A percentile compares a stretch with the other conserved stretches of the same genome.
Evolutionary conservation across 805 yeast genomes (phyloP).

Genomic region (Isabelozyma gotoi): DNA sequence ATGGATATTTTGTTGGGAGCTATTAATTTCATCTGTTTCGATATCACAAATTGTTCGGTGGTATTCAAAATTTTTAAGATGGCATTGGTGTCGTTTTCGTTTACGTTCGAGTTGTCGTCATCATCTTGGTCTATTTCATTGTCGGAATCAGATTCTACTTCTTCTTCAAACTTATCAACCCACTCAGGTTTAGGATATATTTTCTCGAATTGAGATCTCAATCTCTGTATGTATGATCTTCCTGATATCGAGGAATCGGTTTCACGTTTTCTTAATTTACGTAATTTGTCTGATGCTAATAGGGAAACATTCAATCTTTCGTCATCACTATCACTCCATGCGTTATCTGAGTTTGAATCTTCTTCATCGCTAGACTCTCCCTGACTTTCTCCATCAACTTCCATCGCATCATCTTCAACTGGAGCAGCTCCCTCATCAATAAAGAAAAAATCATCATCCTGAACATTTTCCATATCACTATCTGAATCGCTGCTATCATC

Average conservation of each 20-base stretch:
- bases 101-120: slow-evolving; percentile 15
- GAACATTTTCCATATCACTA: slow-evolving; percentile 27
- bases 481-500: slow-evolving; percentile 36
- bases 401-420: slow-evolving; percentile 4
- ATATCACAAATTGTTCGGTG: slow-evolving; percentile 38
- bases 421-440: slow-evolving; percentile 43
- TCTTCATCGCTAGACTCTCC: slow-evolving; percentile 29
- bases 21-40: slow-evolving; percentile 53
- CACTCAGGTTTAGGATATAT: slow-evolving; percentile 86
- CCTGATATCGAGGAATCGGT: slow-evolving; percentile 58
- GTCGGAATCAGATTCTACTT: slow-evolving; percentile 16
- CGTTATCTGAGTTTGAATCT: slow-evolving; percentile 33
- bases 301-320: slow-evolving; percentile 68
- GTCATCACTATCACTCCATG: slow-evolving; percentile 92
- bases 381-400: slow-evolving; percentile 26
- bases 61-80: slow-evolving; percentile 30
- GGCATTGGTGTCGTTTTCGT: slow-evolving; percentile 26
- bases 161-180: slow-evolving; percentile 51
- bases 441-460: slow-evolving; percentile 42
- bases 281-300: slow-evolving; percentile 54
- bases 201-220: slow-evolving; percentile 68
- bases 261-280: slow-evolving; percentile 67
- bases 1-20: slow-evolving; percentile 74
- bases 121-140: slow-evolving; percentile 12
- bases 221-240: slow-evolving; percentile 56